A percentile compares a stretch with the other conserved stretches of the same genome.
phyloP scores from a whole-genome alignment of 257 asterid species.

The Nicotiana otophora region DNA sequence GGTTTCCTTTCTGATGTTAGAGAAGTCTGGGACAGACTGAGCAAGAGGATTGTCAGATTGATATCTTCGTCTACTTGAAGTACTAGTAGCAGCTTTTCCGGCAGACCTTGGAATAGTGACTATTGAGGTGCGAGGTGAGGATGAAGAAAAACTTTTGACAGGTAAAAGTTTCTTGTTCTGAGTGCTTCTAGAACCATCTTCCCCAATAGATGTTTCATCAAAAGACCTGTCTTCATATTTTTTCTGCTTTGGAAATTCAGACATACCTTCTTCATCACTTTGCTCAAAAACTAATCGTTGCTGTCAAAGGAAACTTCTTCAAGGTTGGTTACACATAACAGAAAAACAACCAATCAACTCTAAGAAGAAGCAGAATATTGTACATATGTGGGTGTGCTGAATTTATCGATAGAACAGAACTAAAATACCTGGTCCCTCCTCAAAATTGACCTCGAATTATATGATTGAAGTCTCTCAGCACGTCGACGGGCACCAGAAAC shows the following conservation, averaged over 20 bases:
- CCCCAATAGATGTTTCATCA: slow-evolving; percentile 38
- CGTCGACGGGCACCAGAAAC: slow-evolving; percentile 38
- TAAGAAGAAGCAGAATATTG: not conserved
- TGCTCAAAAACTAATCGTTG: slow-evolving; percentile 61
- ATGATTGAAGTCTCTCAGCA: slow-evolving; percentile 79
- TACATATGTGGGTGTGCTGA: not conserved
- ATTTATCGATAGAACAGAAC: slow-evolving; percentile 14
- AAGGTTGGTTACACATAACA: slow-evolving; percentile 39
- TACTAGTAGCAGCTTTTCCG: slow-evolving; percentile 36
- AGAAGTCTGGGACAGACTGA: slow-evolving; percentile 80
- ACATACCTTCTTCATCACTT: slow-evolving; percentile 53
- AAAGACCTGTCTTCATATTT: slow-evolving; percentile 34
- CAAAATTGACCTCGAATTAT: slow-evolving; percentile 45
- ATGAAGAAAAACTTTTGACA: slow-evolving; percentile 38
- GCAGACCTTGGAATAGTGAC: slow-evolving; percentile 51
- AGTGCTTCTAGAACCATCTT: slow-evolving; percentile 33
- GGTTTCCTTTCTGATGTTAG: slow-evolving; percentile 76
- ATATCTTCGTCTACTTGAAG: slow-evolving; percentile 56
- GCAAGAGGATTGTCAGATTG: slow-evolving; percentile 79
- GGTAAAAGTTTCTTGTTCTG: slow-evolving; percentile 52
- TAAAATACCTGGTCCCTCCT: slow-evolving; percentile 70
- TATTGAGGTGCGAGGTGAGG: slow-evolving; percentile 51
- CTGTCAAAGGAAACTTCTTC: slow-evolving; percentile 59
- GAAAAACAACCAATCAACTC: slow-evolving; percentile 28
- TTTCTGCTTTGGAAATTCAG: slow-evolving; percentile 41